A percentile compares a stretch with the other conserved stretches of the same genome.
Conservation (phyloP, 139 green algal species). For the Chlamydomonas sp. region DNA sequence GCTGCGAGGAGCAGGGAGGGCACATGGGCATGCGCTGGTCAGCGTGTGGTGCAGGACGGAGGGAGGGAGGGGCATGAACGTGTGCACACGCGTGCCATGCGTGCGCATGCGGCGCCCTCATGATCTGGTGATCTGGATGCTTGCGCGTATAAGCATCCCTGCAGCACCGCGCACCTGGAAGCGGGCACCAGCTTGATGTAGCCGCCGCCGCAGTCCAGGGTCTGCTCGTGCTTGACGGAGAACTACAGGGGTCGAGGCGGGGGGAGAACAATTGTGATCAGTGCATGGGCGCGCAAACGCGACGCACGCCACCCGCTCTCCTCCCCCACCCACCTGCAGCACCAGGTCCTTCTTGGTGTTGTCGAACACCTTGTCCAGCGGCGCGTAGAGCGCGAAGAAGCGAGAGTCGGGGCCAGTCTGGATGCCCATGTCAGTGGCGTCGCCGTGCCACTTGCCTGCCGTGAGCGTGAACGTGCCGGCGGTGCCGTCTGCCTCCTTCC, state of each 20-base stretch:
- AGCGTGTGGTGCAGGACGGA: slow-evolving; percentile 1
- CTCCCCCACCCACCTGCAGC: slow-evolving; percentile 47
- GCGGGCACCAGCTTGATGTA: slow-evolving; percentile 84
- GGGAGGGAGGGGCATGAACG: background rate
- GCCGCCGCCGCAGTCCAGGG: slow-evolving; percentile 81
- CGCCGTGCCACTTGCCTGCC: slow-evolving; percentile 64
- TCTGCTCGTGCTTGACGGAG: slow-evolving; percentile 83
- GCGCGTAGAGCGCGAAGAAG: slow-evolving; percentile 63
- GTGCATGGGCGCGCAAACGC: no score
- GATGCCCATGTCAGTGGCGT: slow-evolving; percentile 56
- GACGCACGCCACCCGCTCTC: background rate
- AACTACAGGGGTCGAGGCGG: slow-evolving; percentile 46
- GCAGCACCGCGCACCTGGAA: slow-evolving; percentile 23
- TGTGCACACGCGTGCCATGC: background rate
- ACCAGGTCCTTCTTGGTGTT: slow-evolving; percentile 83
- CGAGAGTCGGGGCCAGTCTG: slow-evolving; percentile 70
- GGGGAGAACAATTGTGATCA: no score
- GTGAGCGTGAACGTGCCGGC: slow-evolving; percentile 61
- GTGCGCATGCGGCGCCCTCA: no score
- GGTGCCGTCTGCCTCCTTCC: slow-evolving; percentile 59
- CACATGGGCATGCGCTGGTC: background rate
- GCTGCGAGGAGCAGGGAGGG: slow-evolving; percentile 27
- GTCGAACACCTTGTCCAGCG: slow-evolving; percentile 54
- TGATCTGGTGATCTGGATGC: no score
- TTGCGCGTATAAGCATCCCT: no score